phyloP scores from a whole-genome alignment of 2,329 filamentous ascomycete genomes.

The Nemania diffusa region DNA sequence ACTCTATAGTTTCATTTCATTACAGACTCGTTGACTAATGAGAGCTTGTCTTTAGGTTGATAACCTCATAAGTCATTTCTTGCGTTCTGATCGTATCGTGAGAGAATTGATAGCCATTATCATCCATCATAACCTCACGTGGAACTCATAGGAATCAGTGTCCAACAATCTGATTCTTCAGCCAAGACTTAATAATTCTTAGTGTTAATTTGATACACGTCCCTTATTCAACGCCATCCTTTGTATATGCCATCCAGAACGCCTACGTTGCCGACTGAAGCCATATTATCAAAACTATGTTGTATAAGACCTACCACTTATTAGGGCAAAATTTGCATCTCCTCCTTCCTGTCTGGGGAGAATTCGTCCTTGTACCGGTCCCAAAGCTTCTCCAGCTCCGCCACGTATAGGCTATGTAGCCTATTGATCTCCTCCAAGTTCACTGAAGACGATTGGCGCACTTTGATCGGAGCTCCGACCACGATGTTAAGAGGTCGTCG shows the following conservation, averaged over 20 bases:
- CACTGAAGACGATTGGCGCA: constrained; percentile 71
- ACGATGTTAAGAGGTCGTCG: constrained; percentile 88
- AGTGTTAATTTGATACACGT: not conserved
- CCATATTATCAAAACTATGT: not conserved
- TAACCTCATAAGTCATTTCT: not conserved
- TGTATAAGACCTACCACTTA: not conserved
- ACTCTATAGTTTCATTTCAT: not conserved
- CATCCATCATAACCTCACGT: too few species aligned
- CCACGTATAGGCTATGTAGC: constrained; percentile 81
- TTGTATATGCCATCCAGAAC: not conserved
- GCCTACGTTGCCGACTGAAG: not conserved
- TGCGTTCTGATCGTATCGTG: not conserved
- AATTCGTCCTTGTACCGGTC: constrained; percentile 82
- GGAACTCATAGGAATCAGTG: not conserved
- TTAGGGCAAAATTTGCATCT: constrained; percentile 70
- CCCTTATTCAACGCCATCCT: not conserved
- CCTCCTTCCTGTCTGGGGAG: constrained; percentile 68
- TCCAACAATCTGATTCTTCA: not conserved
- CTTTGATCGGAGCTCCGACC: constrained; percentile 82
- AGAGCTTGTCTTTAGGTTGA: not conserved
- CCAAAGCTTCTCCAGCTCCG: constrained; percentile 79
- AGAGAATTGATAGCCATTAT: too few species aligned
- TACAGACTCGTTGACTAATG: not conserved
- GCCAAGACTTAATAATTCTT: not conserved
- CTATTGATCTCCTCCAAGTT: constrained; percentile 80